Evolutionary conservation across 768 basidiomycete genomes (phyloP), one percentile per base, ranked within the genome.

Genomic region (Mycena vitilis): DNA sequence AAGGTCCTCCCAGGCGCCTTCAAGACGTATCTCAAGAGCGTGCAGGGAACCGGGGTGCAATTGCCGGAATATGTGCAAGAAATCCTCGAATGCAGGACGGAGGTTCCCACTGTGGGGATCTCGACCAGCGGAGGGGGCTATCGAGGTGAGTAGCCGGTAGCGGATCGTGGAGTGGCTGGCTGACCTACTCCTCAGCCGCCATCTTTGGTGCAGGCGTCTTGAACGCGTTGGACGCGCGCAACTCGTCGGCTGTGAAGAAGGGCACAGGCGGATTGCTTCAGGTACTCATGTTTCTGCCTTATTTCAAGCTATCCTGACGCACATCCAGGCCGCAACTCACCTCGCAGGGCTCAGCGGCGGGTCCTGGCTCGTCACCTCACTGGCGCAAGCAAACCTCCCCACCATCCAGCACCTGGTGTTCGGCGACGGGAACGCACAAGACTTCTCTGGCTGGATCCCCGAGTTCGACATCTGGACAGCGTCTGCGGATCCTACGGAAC

Each of bases 61-160:
- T 73, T 82, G 0, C 82, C 84, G 2, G 36, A 61, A 5, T 84
- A 84, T 49, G 79, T 81, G 11, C 71, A 75, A 15, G 51, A 62
- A 37, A 81, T 84, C 48, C 72, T 79, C 37, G 42, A 64, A 38
- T 69, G 52, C 49, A 49, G 42, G 37, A 30, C 52, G 5, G 57
- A 76, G 18, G 66, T 75, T 0, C 85, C 83, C 5, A 81, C 73
- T 11, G 73, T 87, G 4, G 85, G 82, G 0, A 84, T 88, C 64
- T 86, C 88, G 0, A 78, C 83, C 16, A 86, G 84, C 36, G 89
- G 89, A 22, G 89, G 89, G 13, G 85, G 87, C 0, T 84, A 86
- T 66, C 78, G 88, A 20, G 89, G 89, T 0, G 61, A 49, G 69
- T 62, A 30, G 5, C 1, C 30, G 2, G 15, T 9, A n/a, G 38